Evolutionary conservation across 139 green algal species (phyloP).

Genomic region (Tetradesmus obliquus): DNA sequence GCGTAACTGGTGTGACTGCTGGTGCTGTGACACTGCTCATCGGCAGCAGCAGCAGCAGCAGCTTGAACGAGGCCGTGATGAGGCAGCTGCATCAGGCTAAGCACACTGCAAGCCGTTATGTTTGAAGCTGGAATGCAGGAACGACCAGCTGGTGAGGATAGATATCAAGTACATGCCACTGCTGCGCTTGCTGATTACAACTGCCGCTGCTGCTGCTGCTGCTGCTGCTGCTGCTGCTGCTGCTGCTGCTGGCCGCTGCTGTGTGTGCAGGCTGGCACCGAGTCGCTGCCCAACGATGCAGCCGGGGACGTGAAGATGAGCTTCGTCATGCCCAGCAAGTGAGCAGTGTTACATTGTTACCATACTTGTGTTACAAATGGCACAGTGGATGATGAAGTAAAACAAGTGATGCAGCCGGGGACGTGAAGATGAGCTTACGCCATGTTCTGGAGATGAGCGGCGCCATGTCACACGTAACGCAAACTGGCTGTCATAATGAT

Average conservation of each 20-base stretch:
- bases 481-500: too few relatives aligned
- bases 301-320: slow-evolving; percentile 49
- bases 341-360: background rate
- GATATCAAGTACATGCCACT: background rate
- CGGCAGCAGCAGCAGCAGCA: background rate
- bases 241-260: background rate
- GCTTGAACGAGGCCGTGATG: background rate
- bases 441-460: too few relatives aligned
- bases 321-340: slow-evolving; percentile 74
- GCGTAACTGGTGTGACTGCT: too few relatives aligned
- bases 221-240: background rate
- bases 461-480: too few relatives aligned
- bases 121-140: too few relatives aligned
- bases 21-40: background rate
- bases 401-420: background rate
- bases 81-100: background rate
- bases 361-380: background rate
- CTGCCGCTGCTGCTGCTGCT: slow-evolving; percentile 5
- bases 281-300: slow-evolving; percentile 16
- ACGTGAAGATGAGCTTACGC: background rate
- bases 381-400: background rate
- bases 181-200: background rate
- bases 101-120: background rate
- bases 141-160: background rate
- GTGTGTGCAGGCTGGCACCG: background rate